Evolutionary conservation across 2,329 filamentous ascomycete species (phyloP).

Genomic region (Clarireedia paspali): DNA sequence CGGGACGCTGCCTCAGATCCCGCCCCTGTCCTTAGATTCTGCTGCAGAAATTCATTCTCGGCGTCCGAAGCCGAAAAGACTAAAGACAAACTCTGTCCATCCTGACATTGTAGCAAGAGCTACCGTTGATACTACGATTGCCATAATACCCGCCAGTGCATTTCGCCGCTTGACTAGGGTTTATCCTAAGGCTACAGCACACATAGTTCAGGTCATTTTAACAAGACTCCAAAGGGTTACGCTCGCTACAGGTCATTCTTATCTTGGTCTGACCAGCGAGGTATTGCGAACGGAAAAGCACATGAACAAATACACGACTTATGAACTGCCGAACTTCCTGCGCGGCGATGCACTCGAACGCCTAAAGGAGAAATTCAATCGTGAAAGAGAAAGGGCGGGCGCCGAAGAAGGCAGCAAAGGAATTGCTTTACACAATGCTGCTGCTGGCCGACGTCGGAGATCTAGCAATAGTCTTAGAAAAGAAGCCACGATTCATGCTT

Average conservation of each 20-base stretch:
- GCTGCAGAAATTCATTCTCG: slow-evolving; percentile 22
- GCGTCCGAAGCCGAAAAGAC: slow-evolving; percentile 34
- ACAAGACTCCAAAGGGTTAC: slow-evolving; percentile 93
- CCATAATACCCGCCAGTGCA: slow-evolving; percentile 93
- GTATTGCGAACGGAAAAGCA: slow-evolving; percentile 87
- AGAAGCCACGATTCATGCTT: slow-evolving; percentile 66
- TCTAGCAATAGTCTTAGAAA: slow-evolving; percentile 71
- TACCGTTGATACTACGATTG: slow-evolving; percentile 93
- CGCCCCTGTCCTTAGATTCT: slow-evolving; percentile 64
- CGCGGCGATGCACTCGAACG: slow-evolving; percentile 75
- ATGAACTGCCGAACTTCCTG: slow-evolving; percentile 84
- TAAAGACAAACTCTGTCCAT: slow-evolving; percentile 68
- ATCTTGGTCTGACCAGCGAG: slow-evolving; percentile 84
- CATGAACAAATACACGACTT: slow-evolving; percentile 88
- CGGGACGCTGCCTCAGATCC: slow-evolving; percentile 51
- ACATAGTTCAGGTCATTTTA: slow-evolving; percentile 95
- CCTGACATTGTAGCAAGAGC: slow-evolving; percentile 96
- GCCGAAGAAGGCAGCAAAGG: slow-evolving; percentile 81
- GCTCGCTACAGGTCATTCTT: slow-evolving; percentile 87
- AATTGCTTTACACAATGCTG: slow-evolving; percentile 85
- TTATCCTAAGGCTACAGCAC: slow-evolving; percentile 91
- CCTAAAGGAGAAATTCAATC: slow-evolving; percentile 85
- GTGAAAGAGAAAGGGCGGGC: slow-evolving; percentile 74
- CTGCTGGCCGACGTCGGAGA: slow-evolving; percentile 55
- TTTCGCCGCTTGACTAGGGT: slow-evolving; percentile 87